Conservation (phyloP, 31 red algal genomes). For the Porphyra umbilicalis region DNA sequence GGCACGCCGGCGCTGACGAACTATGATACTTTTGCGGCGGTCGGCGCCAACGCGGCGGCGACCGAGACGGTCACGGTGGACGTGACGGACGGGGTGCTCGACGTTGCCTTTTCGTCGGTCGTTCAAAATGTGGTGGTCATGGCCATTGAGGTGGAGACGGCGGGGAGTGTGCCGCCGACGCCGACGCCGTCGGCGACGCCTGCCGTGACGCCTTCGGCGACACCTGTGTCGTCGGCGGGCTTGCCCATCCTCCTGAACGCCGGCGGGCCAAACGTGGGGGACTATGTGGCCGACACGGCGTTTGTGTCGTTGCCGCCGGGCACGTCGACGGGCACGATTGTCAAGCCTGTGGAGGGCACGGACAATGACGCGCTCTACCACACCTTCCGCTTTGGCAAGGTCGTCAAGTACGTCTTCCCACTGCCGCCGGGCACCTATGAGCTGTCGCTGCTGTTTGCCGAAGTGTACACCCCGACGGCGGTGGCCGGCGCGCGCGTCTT, state of each 20-base stretch:
- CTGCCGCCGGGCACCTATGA: slow-evolving; percentile 48
- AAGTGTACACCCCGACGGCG: slow-evolving; percentile 11
- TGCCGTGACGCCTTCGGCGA: neutral
- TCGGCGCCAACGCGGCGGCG: neutral
- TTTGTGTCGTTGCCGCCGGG: slow-evolving; percentile 16
- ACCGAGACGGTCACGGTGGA: neutral
- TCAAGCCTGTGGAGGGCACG: slow-evolving; percentile 12
- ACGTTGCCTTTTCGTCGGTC: neutral
- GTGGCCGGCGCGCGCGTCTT: slow-evolving; percentile 43
- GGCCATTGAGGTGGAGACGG: neutral
- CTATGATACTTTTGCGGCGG: neutral
- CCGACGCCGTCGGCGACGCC: neutral
- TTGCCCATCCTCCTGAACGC: neutral
- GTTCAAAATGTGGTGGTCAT: neutral
- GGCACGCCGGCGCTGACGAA: neutral
- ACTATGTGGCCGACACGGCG: slow-evolving; percentile 16
- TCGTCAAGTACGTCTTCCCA: slow-evolving; percentile 36
- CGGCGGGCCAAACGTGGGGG: neutral
- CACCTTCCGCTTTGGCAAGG: slow-evolving; percentile 15
- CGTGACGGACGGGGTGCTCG: neutral
- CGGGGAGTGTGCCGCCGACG: neutral
- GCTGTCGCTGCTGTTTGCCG: slow-evolving; percentile 32
- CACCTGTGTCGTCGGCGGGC: neutral
- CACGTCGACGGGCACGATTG: slow-evolving; percentile 6
- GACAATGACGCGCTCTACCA: slow-evolving; percentile 5